Conservation (phyloP, 139 green algal genomes). For the Picochlorum sp. region DNA sequence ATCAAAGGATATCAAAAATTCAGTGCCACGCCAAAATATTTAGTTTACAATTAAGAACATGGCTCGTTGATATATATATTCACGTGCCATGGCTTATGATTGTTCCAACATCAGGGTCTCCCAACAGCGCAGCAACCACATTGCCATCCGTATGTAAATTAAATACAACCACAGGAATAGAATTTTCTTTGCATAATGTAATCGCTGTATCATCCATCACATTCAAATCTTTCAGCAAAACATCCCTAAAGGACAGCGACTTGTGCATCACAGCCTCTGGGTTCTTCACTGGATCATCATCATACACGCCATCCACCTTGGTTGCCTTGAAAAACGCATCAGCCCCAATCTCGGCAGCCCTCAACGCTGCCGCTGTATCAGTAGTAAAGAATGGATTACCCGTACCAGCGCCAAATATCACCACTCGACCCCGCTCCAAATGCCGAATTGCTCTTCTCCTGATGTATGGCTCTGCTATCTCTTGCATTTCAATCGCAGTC, state of each 20-base stretch:
- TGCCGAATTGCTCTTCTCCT: constrained; percentile 86
- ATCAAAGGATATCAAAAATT: constrained; percentile 99
- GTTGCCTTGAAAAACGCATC: constrained; percentile 90
- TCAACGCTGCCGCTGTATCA: constrained; percentile 90
- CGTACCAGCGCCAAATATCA: constrained; percentile 93
- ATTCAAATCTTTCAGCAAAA: constrained; percentile 41
- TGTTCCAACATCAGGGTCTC: constrained; percentile 26
- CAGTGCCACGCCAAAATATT: constrained; percentile 93
- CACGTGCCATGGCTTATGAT: neutral
- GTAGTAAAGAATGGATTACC: constrained; percentile 99
- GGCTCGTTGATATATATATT: neutral
- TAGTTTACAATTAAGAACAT: constrained; percentile 56
- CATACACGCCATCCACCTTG: constrained; percentile 97
- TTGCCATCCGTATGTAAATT: constrained; percentile 71
- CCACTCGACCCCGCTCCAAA: constrained; percentile 84
- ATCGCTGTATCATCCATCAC: constrained; percentile 98
- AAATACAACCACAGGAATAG: constrained; percentile 89
- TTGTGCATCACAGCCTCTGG: constrained; percentile 48
- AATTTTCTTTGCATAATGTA: constrained; percentile 96
- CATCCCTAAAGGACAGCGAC: constrained; percentile 54
- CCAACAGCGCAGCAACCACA: constrained; percentile 40
- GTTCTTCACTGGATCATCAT: constrained; percentile 77
- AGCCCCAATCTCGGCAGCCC: constrained; percentile 90
- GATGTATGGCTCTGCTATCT: constrained; percentile 98
- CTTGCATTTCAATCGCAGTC: constrained; percentile 90